Conservation (phyloP, 106 monocot species). For the Dendrobium catenatum region DNA sequence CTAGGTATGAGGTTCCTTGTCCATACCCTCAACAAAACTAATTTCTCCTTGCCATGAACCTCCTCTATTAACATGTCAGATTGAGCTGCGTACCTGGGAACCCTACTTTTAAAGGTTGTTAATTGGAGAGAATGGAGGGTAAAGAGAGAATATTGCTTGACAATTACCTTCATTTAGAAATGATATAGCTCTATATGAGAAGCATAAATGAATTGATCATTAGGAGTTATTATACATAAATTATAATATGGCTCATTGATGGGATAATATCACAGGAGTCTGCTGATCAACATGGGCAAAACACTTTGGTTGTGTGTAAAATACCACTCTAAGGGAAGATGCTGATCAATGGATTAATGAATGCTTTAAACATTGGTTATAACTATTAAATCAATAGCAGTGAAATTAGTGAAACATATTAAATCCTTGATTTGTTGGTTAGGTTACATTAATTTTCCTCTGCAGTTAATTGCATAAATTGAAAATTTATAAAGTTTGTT, state of each 20-base stretch:
- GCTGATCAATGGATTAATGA: too few relatives aligned
- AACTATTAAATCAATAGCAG: too few relatives aligned
- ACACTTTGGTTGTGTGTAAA: neutral
- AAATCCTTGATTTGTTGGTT: too few relatives aligned
- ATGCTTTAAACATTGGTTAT: too few relatives aligned
- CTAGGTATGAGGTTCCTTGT: neutral
- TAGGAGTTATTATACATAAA: too few relatives aligned
- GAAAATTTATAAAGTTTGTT: too few relatives aligned
- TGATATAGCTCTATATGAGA: neutral
- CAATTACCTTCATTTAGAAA: neutral
- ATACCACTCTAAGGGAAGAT: too few relatives aligned
- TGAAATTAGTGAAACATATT: too few relatives aligned
- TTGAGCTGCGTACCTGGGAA: neutral
- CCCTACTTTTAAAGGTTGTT: neutral
- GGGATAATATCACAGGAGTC: neutral
- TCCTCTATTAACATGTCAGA: neutral
- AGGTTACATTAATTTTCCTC: too few relatives aligned
- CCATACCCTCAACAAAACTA: neutral
- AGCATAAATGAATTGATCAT: too few relatives aligned
- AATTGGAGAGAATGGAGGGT: neutral
- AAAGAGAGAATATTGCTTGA: neutral
- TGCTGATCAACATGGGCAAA: neutral
- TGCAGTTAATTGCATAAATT: too few relatives aligned
- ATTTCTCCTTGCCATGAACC: neutral
- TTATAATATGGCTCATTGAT: neutral